Percentiles rank a stretch among this genome's conserved stretches.
phyloP scores from a whole-genome alignment of 176 grass and related monocot species.

The Lolium rigidum region DNA sequence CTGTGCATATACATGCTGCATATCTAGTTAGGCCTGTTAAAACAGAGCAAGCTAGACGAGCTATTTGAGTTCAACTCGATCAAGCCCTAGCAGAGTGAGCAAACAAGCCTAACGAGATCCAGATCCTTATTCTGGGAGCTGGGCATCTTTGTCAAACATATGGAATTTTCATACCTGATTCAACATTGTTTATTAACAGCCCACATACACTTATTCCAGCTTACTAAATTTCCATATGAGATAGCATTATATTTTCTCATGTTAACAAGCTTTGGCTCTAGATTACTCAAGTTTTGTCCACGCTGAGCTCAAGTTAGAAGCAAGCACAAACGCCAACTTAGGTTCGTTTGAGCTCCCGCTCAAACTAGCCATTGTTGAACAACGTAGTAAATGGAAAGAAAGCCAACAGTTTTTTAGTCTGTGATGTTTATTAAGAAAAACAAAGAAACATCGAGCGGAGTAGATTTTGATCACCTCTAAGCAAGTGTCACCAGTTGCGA shows the following conservation, averaged over 20 bases:
- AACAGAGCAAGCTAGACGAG: background rate
- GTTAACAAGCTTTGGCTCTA: background rate
- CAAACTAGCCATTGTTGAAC: background rate
- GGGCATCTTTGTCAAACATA: background rate
- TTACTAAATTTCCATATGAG: background rate
- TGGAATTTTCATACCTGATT: background rate
- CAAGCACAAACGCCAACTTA: background rate
- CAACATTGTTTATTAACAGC: background rate
- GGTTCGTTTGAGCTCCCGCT: background rate
- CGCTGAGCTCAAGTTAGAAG: too few relatives aligned
- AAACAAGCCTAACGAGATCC: background rate
- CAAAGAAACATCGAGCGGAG: background rate
- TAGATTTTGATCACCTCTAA: conserved; percentile 48
- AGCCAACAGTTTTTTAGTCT: background rate
- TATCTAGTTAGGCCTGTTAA: background rate
- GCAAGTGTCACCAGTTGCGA: conserved; percentile 26
- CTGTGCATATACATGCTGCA: background rate
- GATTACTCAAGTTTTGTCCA: too few relatives aligned
- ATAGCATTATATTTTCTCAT: background rate
- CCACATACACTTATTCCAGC: background rate
- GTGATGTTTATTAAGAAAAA: background rate
- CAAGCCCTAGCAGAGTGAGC: background rate
- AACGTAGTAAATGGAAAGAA: background rate
- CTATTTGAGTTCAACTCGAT: background rate
- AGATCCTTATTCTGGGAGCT: background rate